Evolutionary conservation across 805 yeast species (phyloP).

Genomic region (Isabelozyma rhagii): DNA sequence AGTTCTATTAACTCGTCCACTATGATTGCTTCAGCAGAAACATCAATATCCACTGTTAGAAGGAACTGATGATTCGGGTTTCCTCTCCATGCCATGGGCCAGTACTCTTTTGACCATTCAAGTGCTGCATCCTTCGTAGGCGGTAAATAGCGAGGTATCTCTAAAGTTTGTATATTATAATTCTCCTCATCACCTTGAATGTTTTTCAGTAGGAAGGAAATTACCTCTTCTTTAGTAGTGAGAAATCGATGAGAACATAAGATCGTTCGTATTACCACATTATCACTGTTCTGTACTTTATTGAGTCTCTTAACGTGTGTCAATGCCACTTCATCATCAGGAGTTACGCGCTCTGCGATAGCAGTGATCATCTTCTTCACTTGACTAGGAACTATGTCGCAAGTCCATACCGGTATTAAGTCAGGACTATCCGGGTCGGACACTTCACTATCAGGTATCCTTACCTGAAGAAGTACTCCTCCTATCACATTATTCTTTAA

Average conservation of each 20-base stretch:
- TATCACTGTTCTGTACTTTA: slow-evolving; percentile 19
- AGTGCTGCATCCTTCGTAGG: slow-evolving; percentile 61
- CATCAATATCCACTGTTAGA: slow-evolving; percentile 52
- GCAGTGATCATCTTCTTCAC: slow-evolving; percentile 24
- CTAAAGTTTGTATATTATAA: slow-evolving; percentile 10
- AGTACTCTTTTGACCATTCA: slow-evolving; percentile 63
- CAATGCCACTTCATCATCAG: slow-evolving; percentile 22
- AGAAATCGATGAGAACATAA: slow-evolving; percentile 43
- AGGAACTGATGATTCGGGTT: slow-evolving; percentile 75
- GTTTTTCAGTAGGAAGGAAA: slow-evolving; percentile 12
- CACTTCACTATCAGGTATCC: slow-evolving; percentile 17
- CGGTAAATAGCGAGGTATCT: slow-evolving; percentile 65
- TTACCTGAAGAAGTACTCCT: slow-evolving; percentile 44
- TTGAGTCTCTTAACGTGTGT: slow-evolving; percentile 56
- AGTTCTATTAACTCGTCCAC: slow-evolving; percentile 11
- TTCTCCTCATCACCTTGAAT: slow-evolving; percentile 5
- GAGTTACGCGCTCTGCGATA: slow-evolving; percentile 22
- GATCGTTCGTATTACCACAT: slow-evolving; percentile 32
- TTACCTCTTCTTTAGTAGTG: slow-evolving; percentile 16
- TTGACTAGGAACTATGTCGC: slow-evolving; percentile 39
- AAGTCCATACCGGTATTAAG: slow-evolving; percentile 45
- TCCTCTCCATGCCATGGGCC: slow-evolving; percentile 96
- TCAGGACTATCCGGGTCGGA: slow-evolving; percentile 17
- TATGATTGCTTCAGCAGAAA: slow-evolving; percentile 35
- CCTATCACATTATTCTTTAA: slow-evolving; percentile 43